Conservation (phyloP, 1,139 yeast species). For the Blastobotrys niveus region DNA sequence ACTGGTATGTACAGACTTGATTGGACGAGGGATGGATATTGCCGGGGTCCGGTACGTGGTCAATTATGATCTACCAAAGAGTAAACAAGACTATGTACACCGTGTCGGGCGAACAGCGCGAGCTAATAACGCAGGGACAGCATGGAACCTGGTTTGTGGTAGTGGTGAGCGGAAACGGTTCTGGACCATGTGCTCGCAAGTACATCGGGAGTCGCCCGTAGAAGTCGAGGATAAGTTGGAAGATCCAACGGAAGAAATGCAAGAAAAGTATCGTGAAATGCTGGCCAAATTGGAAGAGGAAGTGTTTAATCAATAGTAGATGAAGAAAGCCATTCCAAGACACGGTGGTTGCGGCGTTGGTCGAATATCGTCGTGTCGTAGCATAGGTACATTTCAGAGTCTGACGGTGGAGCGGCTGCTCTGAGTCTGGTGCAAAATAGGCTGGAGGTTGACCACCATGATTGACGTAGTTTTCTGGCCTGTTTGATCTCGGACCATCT, state of each 20-base stretch:
- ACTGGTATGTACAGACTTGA: slow-evolving; percentile 82
- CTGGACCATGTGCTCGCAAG: slow-evolving; percentile 35
- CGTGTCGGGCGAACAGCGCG: slow-evolving; percentile 97
- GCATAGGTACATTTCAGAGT: slow-evolving; percentile 1
- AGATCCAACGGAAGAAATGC: slow-evolving; percentile 15
- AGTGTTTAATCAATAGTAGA: slow-evolving; percentile 27
- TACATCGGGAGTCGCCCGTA: too few species aligned
- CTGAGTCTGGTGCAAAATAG: background rate
- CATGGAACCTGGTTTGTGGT: slow-evolving; percentile 65
- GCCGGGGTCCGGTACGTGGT: slow-evolving; percentile 65
- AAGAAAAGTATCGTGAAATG: slow-evolving; percentile 41
- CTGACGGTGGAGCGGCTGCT: too few species aligned
- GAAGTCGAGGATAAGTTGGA: background rate
- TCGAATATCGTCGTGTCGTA: background rate
- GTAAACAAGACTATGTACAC: slow-evolving; percentile 88
- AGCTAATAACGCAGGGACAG: slow-evolving; percentile 73
- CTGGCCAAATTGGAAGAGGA: slow-evolving; percentile 42
- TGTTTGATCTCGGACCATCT: too few species aligned
- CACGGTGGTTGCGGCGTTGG: slow-evolving; percentile 2
- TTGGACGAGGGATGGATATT: slow-evolving; percentile 91
- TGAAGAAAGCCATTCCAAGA: slow-evolving; percentile 7
- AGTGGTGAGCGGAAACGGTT: slow-evolving; percentile 72
- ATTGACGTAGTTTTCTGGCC: too few species aligned
- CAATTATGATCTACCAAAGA: slow-evolving; percentile 85
- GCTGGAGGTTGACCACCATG: slow-evolving; percentile 1